Conservation (phyloP, 495 filamentous ascomycete species). For the Copromyces sp. region DNA sequence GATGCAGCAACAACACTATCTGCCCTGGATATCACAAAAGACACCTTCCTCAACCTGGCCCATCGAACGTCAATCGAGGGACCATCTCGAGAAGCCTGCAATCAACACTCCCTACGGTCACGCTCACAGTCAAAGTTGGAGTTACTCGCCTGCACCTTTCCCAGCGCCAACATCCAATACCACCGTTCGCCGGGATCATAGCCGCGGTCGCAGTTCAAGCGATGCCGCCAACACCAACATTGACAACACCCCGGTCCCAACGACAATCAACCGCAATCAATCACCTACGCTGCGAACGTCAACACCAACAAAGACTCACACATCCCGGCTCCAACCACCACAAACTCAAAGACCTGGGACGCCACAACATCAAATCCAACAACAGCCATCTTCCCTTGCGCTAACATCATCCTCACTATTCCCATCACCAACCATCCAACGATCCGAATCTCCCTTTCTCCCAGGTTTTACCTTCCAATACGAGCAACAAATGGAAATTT, state of each 20-base stretch:
- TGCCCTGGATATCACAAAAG: neutral
- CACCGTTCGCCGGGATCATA: neutral
- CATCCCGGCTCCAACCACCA: neutral
- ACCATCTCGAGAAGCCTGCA: neutral
- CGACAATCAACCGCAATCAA: neutral
- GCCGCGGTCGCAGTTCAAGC: neutral
- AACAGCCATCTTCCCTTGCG: neutral
- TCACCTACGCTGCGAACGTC: neutral
- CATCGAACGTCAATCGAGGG: neutral
- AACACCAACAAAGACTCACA: slow-evolving; percentile 4
- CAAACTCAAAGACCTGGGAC: neutral
- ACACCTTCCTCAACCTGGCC: neutral
- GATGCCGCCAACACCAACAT: neutral
- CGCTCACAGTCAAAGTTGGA: neutral
- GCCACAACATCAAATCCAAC: neutral
- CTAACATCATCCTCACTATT: neutral
- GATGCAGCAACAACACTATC: neutral
- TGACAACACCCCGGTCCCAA: neutral
- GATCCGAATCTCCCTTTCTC: neutral
- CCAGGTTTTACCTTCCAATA: neutral
- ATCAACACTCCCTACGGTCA: neutral
- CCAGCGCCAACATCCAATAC: neutral
- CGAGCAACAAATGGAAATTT: neutral
- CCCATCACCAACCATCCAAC: neutral
- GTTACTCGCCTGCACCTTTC: neutral